Conservation (phyloP, 768 basidiomycete genomes). For the Termitomyces sp. region DNA sequence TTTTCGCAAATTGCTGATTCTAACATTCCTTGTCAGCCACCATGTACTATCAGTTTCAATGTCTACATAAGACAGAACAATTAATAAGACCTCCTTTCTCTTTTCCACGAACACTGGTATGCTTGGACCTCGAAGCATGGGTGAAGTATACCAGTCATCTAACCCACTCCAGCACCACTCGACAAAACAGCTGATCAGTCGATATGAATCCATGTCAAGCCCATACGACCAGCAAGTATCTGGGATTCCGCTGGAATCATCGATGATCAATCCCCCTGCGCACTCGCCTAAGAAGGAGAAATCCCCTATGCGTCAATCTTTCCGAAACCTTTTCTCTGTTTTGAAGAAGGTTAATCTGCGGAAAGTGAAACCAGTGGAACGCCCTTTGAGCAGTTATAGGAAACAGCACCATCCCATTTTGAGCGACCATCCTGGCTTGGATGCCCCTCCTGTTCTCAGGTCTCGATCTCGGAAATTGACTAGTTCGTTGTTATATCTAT, state of each 20-base stretch:
- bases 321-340: constrained; percentile 59
- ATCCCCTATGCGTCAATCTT: constrained; percentile 60
- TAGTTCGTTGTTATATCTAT: constrained; percentile 50
- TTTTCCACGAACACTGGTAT: background rate
- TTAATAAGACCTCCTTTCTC: background rate
- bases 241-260: constrained; percentile 11
- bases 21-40: background rate
- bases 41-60: background rate
- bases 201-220: constrained; percentile 44
- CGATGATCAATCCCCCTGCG: constrained; percentile 14
- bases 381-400: constrained; percentile 14
- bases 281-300: constrained; percentile 34
- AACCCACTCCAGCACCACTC: constrained; percentile 27
- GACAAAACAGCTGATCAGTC: constrained; percentile 50
- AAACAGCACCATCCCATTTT: constrained; percentile 11
- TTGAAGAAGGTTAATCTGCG: constrained; percentile 45
- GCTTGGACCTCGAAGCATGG: constrained; percentile 18
- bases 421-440: constrained; percentile 1
- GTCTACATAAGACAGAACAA: background rate
- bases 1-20: background rate
- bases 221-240: constrained; percentile 5
- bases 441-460: constrained; percentile 8
- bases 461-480: constrained; percentile 15
- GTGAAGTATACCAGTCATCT: background rate
- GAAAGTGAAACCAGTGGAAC: constrained; percentile 19